Percentiles rank a stretch among this genome's conserved stretches.
phyloP scores from a whole-genome alignment of 2,329 filamentous ascomycete species.

The Aureobasidium sp. region DNA sequence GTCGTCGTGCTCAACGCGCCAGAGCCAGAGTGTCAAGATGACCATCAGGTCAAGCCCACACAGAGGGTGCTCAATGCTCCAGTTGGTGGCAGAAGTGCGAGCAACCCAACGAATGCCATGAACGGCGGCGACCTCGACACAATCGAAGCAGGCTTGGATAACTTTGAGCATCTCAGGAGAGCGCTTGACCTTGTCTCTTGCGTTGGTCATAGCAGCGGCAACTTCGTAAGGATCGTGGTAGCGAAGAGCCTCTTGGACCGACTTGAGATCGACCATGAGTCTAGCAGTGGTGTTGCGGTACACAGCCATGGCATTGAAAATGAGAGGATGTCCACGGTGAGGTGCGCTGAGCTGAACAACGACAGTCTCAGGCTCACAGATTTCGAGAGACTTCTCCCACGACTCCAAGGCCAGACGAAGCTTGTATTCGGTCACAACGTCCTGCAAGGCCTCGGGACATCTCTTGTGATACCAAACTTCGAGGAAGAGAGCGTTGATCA shows the following conservation, averaged over 20 bases:
- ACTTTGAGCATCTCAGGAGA: slow-evolving; percentile 98
- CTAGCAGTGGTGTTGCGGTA: slow-evolving; percentile 89
- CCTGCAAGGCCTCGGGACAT: slow-evolving; percentile 92
- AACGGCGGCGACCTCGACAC: slow-evolving; percentile 88
- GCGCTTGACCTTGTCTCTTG: slow-evolving; percentile 86
- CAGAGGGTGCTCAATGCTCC: slow-evolving; percentile 96
- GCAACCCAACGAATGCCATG: slow-evolving; percentile 97
- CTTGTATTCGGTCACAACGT: slow-evolving; percentile 97
- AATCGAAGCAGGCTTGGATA: slow-evolving; percentile 95
- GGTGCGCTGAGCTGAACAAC: slow-evolving; percentile 85
- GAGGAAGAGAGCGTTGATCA: slow-evolving; percentile 97
- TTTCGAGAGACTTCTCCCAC: slow-evolving; percentile 94
- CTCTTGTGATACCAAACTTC: slow-evolving; percentile 99
- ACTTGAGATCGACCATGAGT: slow-evolving; percentile 90
- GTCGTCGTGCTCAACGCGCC: slow-evolving; percentile 97
- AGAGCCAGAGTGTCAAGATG: slow-evolving; percentile 94
- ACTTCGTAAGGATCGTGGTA: slow-evolving; percentile 98
- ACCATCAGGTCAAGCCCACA: slow-evolving; percentile 97
- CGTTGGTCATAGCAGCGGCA: slow-evolving; percentile 89
- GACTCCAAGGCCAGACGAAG: slow-evolving; percentile 89
- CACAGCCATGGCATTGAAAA: slow-evolving; percentile 97
- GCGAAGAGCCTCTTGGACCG: slow-evolving; percentile 88
- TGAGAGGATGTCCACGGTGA: slow-evolving; percentile 89
- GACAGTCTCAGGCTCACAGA: slow-evolving; percentile 85
- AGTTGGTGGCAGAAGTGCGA: slow-evolving; percentile 95